Evolutionary conservation across 164 flowering plant genomes (phyloP).

Genomic region (Chloranthus sessilifolius): DNA sequence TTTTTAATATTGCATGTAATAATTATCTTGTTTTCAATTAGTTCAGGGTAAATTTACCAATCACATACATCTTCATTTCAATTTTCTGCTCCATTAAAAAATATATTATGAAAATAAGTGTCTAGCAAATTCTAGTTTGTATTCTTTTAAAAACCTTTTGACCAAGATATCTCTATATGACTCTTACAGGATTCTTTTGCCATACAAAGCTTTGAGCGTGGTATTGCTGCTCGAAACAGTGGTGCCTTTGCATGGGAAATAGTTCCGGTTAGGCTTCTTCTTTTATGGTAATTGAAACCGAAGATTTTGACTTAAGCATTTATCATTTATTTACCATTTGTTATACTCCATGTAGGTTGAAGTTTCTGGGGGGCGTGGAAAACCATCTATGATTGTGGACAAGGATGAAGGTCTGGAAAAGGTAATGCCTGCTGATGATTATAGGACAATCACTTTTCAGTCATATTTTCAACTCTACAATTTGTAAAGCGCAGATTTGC

Average conservation of each 20-base stretch:
- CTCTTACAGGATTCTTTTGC: constrained; percentile 72
- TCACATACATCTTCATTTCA: too few relatives aligned
- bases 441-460: not conserved
- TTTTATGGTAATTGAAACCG: not conserved
- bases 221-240: constrained; percentile 70
- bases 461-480: not conserved
- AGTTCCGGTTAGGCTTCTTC: constrained; percentile 48
- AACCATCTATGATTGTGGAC: constrained; percentile 41
- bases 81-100: too few relatives aligned
- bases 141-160: too few relatives aligned
- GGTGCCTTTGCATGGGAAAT: constrained; percentile 91
- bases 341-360: constrained; percentile 43
- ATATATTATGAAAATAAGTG: too few relatives aligned
- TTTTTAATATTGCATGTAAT: too few relatives aligned
- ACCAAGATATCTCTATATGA: too few relatives aligned
- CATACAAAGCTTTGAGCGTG: constrained; percentile 85
- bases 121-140: too few relatives aligned
- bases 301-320: not conserved
- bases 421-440: constrained; percentile 27
- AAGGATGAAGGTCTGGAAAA: constrained; percentile 75
- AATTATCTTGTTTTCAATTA: too few relatives aligned
- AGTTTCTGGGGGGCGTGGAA: constrained; percentile 67
- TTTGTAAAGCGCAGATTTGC: not conserved
- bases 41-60: too few relatives aligned
- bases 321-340: constrained; percentile 5